Conservation (phyloP, 306 rosid species). For the Quercus mongolica region DNA sequence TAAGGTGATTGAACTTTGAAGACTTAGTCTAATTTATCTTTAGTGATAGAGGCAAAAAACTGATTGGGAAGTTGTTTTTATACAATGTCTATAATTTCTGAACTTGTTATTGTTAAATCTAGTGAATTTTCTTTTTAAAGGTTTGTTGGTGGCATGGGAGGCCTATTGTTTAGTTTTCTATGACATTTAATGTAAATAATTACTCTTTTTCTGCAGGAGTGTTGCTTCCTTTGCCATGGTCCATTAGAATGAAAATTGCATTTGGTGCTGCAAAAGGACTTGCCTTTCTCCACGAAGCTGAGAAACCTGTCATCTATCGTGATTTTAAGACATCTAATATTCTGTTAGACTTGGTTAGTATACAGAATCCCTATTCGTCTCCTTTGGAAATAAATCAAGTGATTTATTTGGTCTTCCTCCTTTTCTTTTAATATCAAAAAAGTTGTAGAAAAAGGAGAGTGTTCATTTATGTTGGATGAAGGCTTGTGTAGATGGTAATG, state of each 20-base stretch:
- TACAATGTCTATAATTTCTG: not conserved
- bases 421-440: not conserved
- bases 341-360: conserved; percentile 73
- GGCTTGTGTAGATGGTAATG: not conserved
- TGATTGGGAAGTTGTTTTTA: not conserved
- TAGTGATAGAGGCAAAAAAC: not conserved
- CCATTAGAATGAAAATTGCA: conserved; percentile 95
- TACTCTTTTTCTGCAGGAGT: conserved; percentile 50
- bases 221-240: conserved; percentile 93
- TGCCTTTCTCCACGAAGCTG: conserved; percentile 96
- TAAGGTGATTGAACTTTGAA: not conserved
- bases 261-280: conserved; percentile 96
- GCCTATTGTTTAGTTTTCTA: not conserved
- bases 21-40: not conserved
- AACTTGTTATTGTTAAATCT: not conserved
- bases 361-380: not conserved
- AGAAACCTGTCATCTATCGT: conserved; percentile 95
- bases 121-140: not conserved
- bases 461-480: not conserved
- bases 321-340: conserved; percentile 96
- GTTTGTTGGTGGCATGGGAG: conserved; percentile 4
- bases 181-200: conserved; percentile 11
- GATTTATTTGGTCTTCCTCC: not conserved
- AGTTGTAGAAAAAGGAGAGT: not conserved
- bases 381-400: not conserved